These are phyloP conservation scores for Neonectria ditissima DNA, from an alignment of 2,329 filamentous ascomycete species.

Conservation along the genomic window DNA sequence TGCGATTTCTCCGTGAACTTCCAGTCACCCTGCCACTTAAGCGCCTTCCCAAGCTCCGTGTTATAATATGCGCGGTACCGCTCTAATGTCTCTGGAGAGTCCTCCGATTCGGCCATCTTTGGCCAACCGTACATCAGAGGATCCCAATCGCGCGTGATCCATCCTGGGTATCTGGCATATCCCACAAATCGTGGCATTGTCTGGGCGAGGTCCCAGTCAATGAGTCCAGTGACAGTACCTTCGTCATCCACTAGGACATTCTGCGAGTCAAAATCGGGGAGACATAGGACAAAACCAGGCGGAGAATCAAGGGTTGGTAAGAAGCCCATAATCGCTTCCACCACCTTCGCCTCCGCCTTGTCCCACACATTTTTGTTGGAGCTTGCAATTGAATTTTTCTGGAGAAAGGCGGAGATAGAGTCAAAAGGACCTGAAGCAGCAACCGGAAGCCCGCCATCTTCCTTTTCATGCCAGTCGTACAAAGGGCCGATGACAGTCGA, in stretches of 20 bases:
- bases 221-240: constrained; percentile 24
- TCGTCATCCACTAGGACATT: constrained; percentile 31
- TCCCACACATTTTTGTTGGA: no score
- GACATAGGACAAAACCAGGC: constrained; percentile 29
- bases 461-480: constrained; percentile 7
- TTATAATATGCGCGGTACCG: constrained; percentile 12
- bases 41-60: constrained; percentile 18
- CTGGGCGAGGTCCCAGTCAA: constrained; percentile 30
- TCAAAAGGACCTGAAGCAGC: constrained; percentile 21
- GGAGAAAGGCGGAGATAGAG: constrained; percentile 18
- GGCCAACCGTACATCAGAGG: constrained; percentile 33
- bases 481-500: constrained; percentile 16
- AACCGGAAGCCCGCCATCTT: constrained; percentile 16
- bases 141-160: no score
- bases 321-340: constrained; percentile 13
- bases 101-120: constrained; percentile 20
- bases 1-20: constrained; percentile 21
- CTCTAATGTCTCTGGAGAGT: constrained; percentile 24
- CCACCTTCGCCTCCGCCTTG: constrained; percentile 10
- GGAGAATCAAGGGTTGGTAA: constrained; percentile 12
- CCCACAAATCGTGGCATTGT: constrained; percentile 23
- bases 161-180: constrained; percentile 24
- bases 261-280: constrained; percentile 36
- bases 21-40: constrained; percentile 18
- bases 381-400: background rate